These are phyloP conservation scores for Asterochloris sp. DNA, from an alignment of 139 green algal genomes.

Conservation along the genomic window DNA sequence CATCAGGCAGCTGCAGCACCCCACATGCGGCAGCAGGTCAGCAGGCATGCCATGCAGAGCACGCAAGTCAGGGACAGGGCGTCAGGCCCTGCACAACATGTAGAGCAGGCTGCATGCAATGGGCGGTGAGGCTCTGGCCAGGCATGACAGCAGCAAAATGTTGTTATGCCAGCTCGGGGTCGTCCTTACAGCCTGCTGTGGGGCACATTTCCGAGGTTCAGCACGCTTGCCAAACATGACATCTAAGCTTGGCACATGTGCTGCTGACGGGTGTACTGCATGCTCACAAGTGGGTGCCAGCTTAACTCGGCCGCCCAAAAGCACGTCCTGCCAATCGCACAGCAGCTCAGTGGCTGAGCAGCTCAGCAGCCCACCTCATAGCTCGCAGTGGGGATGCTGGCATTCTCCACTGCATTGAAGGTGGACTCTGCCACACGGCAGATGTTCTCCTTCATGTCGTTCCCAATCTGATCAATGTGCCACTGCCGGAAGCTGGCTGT, in stretches of 20 bases:
- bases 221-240: neutral
- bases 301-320: neutral
- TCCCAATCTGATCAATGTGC: conserved; percentile 49
- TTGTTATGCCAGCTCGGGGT: too few species aligned
- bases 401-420: conserved; percentile 73
- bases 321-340: too few species aligned
- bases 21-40: neutral
- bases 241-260: neutral
- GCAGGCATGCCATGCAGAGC: neutral
- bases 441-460: conserved; percentile 83
- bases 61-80: too few species aligned
- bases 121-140: too few species aligned
- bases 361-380: conserved; percentile 73
- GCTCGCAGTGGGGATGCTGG: conserved; percentile 69
- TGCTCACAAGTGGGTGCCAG: too few species aligned
- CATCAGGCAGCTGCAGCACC: conserved; percentile 57
- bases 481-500: conserved; percentile 48
- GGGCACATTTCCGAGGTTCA: too few species aligned
- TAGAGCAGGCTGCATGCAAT: too few species aligned
- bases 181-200: too few species aligned
- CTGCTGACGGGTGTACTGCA: too few species aligned
- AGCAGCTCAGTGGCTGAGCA: too few species aligned
- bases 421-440: conserved; percentile 70
- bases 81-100: too few species aligned
- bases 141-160: too few species aligned